Evolutionary conservation across 192 early-diverging fungal species (phyloP), one percentile per base, ranked within the genome.

Genomic region (Coemansia sp.): DNA sequence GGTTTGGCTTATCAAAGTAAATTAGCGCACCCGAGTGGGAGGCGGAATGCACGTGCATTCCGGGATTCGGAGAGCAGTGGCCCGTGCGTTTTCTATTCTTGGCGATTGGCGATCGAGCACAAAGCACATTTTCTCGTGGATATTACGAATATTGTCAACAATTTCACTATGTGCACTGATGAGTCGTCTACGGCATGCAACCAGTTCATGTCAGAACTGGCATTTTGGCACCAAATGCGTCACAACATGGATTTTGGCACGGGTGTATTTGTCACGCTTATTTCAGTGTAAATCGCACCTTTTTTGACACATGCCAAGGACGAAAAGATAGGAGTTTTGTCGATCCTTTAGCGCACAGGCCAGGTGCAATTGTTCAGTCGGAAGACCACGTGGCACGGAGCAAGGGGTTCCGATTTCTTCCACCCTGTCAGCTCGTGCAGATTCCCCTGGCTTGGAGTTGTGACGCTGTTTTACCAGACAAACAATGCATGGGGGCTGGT

Each of bases 391-490:
- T 35, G 31, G 31, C 31, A 35, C 31, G 31, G 31, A 35, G 31
- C 31, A 35, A 35, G 31, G 31, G 41, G 41, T 57, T 47, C 60
- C 67, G 52, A 60, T 61, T 26, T 55, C 59, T 68, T 62, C 27
- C 51, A 56, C 12, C 3, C 51, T 27, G 49, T 19, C 54, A 39
- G 52, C 27, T 12, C 0, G 16, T 45, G 16, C 41, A 29, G 27
- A 6, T 29, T 29, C 27, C 27, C 27, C 6, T 27, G 27, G 27
- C 27, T 27, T 27, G 27, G 27, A 27, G 27, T 27, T 27, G 27
- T 27, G 27, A 27, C 27, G 27, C 39, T 41, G 14, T 41, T 41
- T 41, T 41, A 12, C 39, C 39, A 9, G 10, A 2, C 39, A 3
- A 2, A 14, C 8, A 41, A 41, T 41, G 39, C 39, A 41, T 12